Base-by-base conservation (phyloP, 352 stramenopile species). In the Phytopythium oedochilum region DNA sequence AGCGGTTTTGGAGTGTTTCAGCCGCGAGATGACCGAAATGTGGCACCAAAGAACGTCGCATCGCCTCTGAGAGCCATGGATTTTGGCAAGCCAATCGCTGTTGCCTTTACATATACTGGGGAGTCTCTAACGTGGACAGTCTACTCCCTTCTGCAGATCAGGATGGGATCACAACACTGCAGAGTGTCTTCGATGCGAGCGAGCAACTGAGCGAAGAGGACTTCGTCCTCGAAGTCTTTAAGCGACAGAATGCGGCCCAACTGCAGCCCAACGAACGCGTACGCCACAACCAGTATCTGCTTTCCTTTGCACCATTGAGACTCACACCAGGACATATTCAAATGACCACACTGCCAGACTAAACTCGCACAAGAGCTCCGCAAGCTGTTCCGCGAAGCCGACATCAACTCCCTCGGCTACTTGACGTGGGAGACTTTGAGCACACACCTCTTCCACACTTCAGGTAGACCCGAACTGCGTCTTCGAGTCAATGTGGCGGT, bases 351-450 rank as follows among this genome's bases (percentile, higher is more conserved):
- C n/a, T n/a, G n/a, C n/a, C 54, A 86, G 75, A 50, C 77, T 7
- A 61, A 57, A 12, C 28, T 78, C 12, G 67, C 62, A 1, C 60
- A 59, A 9, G 66, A 83, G 25, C 44, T 83, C 3, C 66, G 63
- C 39, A 68, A 55, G 5, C 31, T 84, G 11, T 84, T 81, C 31
- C 61, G 36, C 10, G 64, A 73, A 61, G 63, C 72, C 14, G 71
- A 87, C 65, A 15, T 83, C 8, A 58, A 68, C 12, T 59, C 60
- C 2, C 38, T 52, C 26, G 64, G 61, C 2, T 39, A 55, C 5
- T 51, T 84, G 14, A 75, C 59, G 1, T 87, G 73, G 73, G 61
- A 64, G 3, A 63, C 74, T n/a, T 78, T 87, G 39, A 74, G 66
- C 53, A 63, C 52, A 7, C 74, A 73, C n/a, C 61, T 83, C 31